Evolutionary conservation across 495 filamentous ascomycete genomes (phyloP), one percentile per base, ranked within the genome.

Genomic region (Oidiodendron maius): DNA sequence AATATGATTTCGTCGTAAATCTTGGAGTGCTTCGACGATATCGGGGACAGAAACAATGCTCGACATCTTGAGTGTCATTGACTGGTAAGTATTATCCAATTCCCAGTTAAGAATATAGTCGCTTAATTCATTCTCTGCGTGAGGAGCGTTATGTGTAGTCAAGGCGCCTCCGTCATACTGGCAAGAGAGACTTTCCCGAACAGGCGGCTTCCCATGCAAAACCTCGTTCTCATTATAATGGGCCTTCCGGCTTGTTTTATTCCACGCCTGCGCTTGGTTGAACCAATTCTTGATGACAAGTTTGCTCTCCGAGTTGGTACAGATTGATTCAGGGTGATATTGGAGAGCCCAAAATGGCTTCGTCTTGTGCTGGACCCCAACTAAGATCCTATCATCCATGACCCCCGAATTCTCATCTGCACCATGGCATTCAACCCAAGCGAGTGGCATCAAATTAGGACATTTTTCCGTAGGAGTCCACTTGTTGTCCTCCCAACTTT

Each of bases 271-370:
- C 3, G 81, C 81, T 52, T 72, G 59, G 3, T 45, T 56, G 74
- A 89, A 96, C 87, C 91, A 98, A 52, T 86, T 88, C 37, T 64
- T 57, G 21, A 96, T 71, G 24, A 96, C 69, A 28, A 68, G 62
- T 21, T 71, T 75, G 24, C 87, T 86, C 24, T 80, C 76, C n/a
- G 69, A 56, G 41, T 78, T 78, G 3, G 93, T 95, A 59, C 91
- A 96, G 53, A 94, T 84, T 0, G 88, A 95, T 62, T 98, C 93
- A 0, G 91, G 91, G 59, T 98, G 93, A 61, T 91, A 97, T 58
- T 98, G 93, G 26, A 98, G 69, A 0, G 84, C 93, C 82, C 84
- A 95, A 55, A 91, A 94, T 4, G 93, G 93, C 55, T 82, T 87
- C 2, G 54, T 50, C 21, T 40, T 64, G 61, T 96, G 90, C 40